A percentile compares a stretch with the other conserved stretches of the same genome.
Conservation (phyloP, 176 grass and related monocot species). For the Alopecurus myosuroides region DNA sequence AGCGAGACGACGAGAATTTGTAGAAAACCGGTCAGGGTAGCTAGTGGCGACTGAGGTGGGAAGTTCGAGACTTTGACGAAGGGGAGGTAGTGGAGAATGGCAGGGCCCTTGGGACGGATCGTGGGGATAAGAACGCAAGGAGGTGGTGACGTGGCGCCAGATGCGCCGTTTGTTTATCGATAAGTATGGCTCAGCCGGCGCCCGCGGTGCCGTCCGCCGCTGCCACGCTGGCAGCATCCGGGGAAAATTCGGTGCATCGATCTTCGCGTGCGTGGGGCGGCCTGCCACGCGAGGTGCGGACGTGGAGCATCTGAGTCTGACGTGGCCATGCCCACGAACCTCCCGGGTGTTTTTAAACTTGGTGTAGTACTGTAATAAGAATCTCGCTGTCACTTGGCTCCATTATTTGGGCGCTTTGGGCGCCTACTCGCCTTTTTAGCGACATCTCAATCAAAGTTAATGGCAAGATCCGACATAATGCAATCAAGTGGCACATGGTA, state of each 20-base stretch:
- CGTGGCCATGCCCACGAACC: neutral
- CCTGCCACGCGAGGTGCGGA: neutral
- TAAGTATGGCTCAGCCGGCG: constrained; percentile 24
- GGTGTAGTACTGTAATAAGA: neutral
- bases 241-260: neutral
- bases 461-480: neutral
- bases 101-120: constrained; percentile 32
- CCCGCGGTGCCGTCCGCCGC: constrained; percentile 3
- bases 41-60: neutral
- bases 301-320: constrained; percentile 11
- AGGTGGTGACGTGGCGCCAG: constrained; percentile 32
- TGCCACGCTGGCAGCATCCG: constrained; percentile 21
- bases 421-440: neutral
- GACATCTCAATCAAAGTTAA: constrained; percentile 19
- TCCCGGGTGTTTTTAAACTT: neutral
- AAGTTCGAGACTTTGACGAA: constrained; percentile 4
- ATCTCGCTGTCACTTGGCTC: neutral
- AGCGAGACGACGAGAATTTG: neutral
- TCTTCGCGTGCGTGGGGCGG: constrained; percentile 11
- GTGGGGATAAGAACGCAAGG: constrained; percentile 60
- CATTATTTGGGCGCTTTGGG: neutral
- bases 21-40: neutral
- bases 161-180: constrained; percentile 43
- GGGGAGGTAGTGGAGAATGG: neutral
- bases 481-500: neutral